These are phyloP conservation scores for Tirmania nivea DNA, from an alignment of 495 filamentous ascomycete genomes.

Conservation along the genomic window DNA sequence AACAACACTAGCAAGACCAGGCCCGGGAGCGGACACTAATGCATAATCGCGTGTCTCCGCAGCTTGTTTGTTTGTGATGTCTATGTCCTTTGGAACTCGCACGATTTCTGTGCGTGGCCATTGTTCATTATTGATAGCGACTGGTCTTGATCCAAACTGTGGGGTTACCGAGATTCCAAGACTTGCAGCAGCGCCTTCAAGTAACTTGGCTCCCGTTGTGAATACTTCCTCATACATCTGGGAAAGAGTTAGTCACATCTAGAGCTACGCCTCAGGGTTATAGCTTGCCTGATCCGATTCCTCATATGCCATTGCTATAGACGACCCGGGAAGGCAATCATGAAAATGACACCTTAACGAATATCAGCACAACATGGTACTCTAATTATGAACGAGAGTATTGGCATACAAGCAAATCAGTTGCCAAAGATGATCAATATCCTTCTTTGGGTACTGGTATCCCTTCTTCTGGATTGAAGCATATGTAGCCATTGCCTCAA, in stretches of 20 bases:
- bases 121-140: slow-evolving; percentile 59
- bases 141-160: slow-evolving; percentile 21
- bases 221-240: slow-evolving; percentile 69
- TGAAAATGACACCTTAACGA: slow-evolving; percentile 70
- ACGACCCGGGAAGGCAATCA: slow-evolving; percentile 85
- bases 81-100: slow-evolving; percentile 27
- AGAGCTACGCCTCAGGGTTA: too few species aligned
- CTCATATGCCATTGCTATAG: slow-evolving; percentile 91
- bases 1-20: neutral
- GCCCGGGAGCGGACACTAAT: slow-evolving; percentile 24
- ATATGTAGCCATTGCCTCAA: slow-evolving; percentile 74
- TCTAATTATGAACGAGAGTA: too few species aligned
- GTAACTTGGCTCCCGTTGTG: slow-evolving; percentile 44
- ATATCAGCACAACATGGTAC: too few species aligned
- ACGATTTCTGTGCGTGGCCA: slow-evolving; percentile 61
- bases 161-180: slow-evolving; percentile 34
- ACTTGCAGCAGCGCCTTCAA: slow-evolving; percentile 43
- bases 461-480: slow-evolving; percentile 45
- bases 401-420: slow-evolving; percentile 18
- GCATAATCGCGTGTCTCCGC: slow-evolving; percentile 24
- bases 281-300: slow-evolving; percentile 47
- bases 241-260: neutral
- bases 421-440: slow-evolving; percentile 91
- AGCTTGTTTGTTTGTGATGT: slow-evolving; percentile 11
- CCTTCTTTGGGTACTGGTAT: slow-evolving; percentile 79